Conservation (phyloP, 2,329 filamentous ascomycete genomes). For the Exophiala phaeomuriformis region DNA sequence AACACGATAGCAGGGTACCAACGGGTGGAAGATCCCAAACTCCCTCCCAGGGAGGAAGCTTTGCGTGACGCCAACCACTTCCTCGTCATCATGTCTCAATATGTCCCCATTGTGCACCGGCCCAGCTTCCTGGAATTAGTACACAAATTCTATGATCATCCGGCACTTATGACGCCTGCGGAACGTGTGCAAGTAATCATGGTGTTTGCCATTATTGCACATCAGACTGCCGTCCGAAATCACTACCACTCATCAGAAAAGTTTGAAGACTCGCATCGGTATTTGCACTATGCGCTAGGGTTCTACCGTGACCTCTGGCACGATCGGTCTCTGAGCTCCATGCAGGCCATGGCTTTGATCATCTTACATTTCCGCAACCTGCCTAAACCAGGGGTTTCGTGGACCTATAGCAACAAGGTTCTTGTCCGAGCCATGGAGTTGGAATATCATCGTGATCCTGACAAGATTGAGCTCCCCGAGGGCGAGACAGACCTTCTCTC, state of each 20-base stretch:
- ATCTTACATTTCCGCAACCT: constrained; percentile 67
- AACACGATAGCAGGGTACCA: constrained; percentile 57
- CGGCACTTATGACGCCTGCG: constrained; percentile 54
- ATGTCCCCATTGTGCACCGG: constrained; percentile 69
- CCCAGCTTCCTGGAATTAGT: constrained; percentile 64
- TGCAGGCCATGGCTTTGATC: constrained; percentile 68
- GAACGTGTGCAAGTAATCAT: constrained; percentile 69
- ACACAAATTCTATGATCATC: constrained; percentile 62
- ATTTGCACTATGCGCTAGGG: constrained; percentile 68
- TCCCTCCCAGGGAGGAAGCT: constrained; percentile 59
- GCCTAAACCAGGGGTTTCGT: constrained; percentile 69
- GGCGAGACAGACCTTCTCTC: constrained; percentile 49
- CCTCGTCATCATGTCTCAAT: constrained; percentile 63
- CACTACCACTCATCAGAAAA: constrained; percentile 49
- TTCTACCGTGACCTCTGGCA: constrained; percentile 59
- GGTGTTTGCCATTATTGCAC: constrained; percentile 70
- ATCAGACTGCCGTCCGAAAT: constrained; percentile 68
- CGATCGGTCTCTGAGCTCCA: constrained; percentile 56
- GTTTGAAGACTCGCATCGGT: constrained; percentile 58
- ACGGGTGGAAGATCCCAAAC: constrained; percentile 46
- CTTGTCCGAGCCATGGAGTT: constrained; percentile 65
- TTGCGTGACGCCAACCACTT: constrained; percentile 68
- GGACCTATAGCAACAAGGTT: constrained; percentile 58
- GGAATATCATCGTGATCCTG: constrained; percentile 65
- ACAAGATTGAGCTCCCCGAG: constrained; percentile 45